These are phyloP conservation scores for Acer campestre DNA, from an alignment of 345 rosid genomes.

Conservation along the genomic window DNA sequence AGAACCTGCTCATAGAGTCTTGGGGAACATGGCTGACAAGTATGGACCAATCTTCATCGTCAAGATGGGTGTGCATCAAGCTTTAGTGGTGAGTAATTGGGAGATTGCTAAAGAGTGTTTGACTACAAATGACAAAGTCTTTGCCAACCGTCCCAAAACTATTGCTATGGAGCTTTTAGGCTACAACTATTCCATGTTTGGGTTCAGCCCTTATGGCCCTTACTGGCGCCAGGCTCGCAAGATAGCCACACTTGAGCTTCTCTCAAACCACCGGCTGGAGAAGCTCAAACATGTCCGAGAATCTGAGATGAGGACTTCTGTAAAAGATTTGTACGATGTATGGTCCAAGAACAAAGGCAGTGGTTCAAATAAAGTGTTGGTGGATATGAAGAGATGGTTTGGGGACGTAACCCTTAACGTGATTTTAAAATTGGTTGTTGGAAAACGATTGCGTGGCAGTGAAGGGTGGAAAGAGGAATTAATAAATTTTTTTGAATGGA, in stretches of 20 bases:
- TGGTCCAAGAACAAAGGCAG: constrained; percentile 7
- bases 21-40: constrained; percentile 35
- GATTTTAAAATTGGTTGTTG: constrained; percentile 26
- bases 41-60: constrained; percentile 42
- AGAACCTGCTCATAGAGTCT: constrained; percentile 27
- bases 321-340: constrained; percentile 22
- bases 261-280: constrained; percentile 37
- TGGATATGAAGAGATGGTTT: constrained; percentile 36
- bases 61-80: constrained; percentile 29
- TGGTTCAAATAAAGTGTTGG: background rate
- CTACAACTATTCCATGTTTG: constrained; percentile 29
- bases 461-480: constrained; percentile 1
- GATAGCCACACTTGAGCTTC: constrained; percentile 29
- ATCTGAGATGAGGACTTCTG: constrained; percentile 12
- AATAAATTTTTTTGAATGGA: constrained; percentile 2
- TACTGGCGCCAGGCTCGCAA: constrained; percentile 44
- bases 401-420: constrained; percentile 27
- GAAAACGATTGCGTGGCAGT: constrained; percentile 15
- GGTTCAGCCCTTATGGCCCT: constrained; percentile 31
- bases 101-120: constrained; percentile 40
- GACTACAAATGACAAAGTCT: constrained; percentile 32
- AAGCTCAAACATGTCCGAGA: constrained; percentile 25
- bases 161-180: constrained; percentile 23
- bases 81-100: constrained; percentile 30
- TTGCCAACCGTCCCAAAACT: constrained; percentile 35